Conservation (phyloP, 108 stramenopile genomes). For the Conticribra guillardii region DNA sequence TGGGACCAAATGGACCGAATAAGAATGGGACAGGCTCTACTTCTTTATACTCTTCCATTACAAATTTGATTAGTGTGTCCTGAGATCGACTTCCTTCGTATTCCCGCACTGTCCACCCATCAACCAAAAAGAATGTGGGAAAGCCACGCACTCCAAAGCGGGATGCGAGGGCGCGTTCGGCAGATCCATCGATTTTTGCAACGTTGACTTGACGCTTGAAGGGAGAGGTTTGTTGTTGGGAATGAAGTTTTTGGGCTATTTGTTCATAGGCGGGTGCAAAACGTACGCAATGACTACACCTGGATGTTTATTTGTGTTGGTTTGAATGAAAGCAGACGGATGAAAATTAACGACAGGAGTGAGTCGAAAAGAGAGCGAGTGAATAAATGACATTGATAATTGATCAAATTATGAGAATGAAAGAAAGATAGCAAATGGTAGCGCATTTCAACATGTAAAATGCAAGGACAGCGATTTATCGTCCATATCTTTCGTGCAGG, state of each 20-base stretch:
- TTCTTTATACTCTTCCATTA: constrained; percentile 42
- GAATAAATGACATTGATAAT: no score
- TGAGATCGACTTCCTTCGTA: constrained; percentile 59
- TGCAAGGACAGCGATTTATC: no score
- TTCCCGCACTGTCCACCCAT: constrained; percentile 79
- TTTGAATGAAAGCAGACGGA: not conserved
- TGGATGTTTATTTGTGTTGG: not conserved
- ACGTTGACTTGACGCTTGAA: constrained; percentile 65
- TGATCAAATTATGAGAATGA: no score
- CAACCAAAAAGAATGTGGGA: constrained; percentile 80
- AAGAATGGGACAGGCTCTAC: constrained; percentile 43
- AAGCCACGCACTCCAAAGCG: constrained; percentile 75
- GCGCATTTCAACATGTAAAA: no score
- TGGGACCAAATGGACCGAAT: constrained; percentile 73
- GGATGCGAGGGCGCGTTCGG: constrained; percentile 61
- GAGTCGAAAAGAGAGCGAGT: constrained; percentile 9
- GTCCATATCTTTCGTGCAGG: no score
- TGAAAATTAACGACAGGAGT: not conserved
- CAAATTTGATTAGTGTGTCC: constrained; percentile 69
- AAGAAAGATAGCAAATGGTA: no score
- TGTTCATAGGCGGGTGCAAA: constrained; percentile 68
- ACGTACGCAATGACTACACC: constrained; percentile 71
- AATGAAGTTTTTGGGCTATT: constrained; percentile 62
- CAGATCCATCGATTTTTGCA: constrained; percentile 79
- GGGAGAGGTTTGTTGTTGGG: constrained; percentile 19